phyloP scores from a whole-genome alignment of 176 grass and related monocot genomes.

The Zizania latifolia region DNA sequence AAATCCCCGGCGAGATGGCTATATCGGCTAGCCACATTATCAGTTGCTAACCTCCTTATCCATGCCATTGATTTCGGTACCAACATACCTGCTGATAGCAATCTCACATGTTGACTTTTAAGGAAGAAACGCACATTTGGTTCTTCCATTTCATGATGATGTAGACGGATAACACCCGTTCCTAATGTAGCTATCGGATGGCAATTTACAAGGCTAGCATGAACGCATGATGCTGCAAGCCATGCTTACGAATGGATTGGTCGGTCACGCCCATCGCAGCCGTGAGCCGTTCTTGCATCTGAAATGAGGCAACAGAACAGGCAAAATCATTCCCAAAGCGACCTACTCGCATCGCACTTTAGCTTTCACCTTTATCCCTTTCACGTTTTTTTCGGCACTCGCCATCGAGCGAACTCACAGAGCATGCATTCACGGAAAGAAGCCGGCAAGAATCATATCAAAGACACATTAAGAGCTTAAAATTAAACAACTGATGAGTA shows the following conservation, averaged over 20 bases:
- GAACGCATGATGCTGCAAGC: too few relatives aligned
- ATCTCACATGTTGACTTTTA: background rate
- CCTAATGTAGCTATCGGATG: too few relatives aligned
- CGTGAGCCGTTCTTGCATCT: too few relatives aligned
- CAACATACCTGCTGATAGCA: conserved; percentile 5
- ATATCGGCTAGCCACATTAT: background rate
- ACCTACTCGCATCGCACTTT: background rate
- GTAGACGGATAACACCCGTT: too few relatives aligned
- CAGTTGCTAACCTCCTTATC: background rate
- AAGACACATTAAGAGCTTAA: too few relatives aligned
- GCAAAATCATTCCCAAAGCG: background rate
- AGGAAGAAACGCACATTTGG: too few relatives aligned
- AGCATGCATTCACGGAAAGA: conserved; percentile 16
- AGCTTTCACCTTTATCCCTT: conserved; percentile 9
- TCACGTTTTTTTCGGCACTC: background rate
- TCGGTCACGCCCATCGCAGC: too few relatives aligned
- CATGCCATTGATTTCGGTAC: background rate
- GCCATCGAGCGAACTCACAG: background rate
- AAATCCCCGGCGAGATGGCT: conserved; percentile 9
- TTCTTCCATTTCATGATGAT: too few relatives aligned
- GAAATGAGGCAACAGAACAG: background rate
- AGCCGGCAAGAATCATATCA: conserved; percentile 8
- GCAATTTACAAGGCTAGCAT: too few relatives aligned
- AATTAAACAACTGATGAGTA: too few relatives aligned
- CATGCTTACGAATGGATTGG: too few relatives aligned